phyloP scores from a whole-genome alignment of 805 yeast genomes.

The Nakazawaea pomicola region DNA sequence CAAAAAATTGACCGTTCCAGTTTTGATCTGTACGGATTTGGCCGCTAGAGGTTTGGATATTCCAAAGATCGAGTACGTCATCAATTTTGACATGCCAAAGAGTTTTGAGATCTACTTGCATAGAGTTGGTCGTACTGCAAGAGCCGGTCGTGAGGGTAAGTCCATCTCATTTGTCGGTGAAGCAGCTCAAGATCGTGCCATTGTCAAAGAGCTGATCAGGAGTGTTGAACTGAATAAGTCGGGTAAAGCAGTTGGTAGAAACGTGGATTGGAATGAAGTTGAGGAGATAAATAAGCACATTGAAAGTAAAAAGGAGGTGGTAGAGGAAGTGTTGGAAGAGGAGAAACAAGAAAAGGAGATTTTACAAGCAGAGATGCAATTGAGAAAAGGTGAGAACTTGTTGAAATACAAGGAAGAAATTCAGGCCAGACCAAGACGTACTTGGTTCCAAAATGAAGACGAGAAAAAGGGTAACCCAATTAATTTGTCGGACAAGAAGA shows the following conservation, averaged over 20 bases:
- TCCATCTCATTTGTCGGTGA: constrained; percentile 95
- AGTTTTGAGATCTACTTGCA: constrained; percentile 87
- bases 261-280: constrained; percentile 84
- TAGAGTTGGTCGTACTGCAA: constrained; percentile 98
- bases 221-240: constrained; percentile 44
- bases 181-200: constrained; percentile 74
- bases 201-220: constrained; percentile 87
- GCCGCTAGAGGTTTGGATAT: constrained; percentile 99
- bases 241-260: constrained; percentile 77
- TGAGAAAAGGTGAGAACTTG: constrained; percentile 79
- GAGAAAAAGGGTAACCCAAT: constrained; percentile 38
- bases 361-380: constrained; percentile 84
- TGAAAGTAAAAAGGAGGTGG: constrained; percentile 49
- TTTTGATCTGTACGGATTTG: constrained; percentile 91
- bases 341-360: constrained; percentile 88
- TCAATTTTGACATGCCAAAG: constrained; percentile 95
- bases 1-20: constrained; percentile 77
- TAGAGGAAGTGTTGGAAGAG: constrained; percentile 78
- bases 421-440: constrained; percentile 84
- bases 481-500: constrained; percentile 40
- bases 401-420: constrained; percentile 79
- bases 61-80: constrained; percentile 92
- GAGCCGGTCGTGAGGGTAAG: constrained; percentile 96
- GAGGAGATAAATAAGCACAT: constrained; percentile 62
- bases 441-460: constrained; percentile 81